A percentile compares a stretch with the other conserved stretches of the same genome.
Evolutionary conservation across 768 basidiomycete species (phyloP).

Genomic region (Kwoniella sp.): DNA sequence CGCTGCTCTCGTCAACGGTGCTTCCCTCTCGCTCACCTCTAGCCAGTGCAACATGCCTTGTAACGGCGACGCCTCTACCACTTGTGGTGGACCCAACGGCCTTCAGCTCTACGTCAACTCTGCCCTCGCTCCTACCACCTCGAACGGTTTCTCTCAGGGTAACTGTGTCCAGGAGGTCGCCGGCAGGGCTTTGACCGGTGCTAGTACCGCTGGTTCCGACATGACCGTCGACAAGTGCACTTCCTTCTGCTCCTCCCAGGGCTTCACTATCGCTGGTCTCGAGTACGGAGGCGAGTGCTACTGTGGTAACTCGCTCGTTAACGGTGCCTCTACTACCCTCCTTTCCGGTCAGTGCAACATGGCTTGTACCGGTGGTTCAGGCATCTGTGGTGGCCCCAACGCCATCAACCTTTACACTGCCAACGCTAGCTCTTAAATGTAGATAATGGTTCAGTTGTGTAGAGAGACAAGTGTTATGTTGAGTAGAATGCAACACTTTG

Average conservation of each 20-base stretch:
- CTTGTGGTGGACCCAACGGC: constrained; percentile 35
- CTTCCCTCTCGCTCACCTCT: constrained; percentile 28
- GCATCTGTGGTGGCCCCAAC: constrained; percentile 24
- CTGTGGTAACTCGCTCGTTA: constrained; percentile 38
- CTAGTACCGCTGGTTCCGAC: constrained; percentile 22
- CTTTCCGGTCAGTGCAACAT: constrained; percentile 34
- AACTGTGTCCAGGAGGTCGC: constrained; percentile 39
- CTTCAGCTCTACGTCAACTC: constrained; percentile 24
- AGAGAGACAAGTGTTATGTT: not conserved
- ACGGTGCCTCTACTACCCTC: constrained; percentile 30
- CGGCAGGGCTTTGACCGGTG: constrained; percentile 47
- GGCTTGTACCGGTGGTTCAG: constrained; percentile 37
- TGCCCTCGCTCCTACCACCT: constrained; percentile 8
- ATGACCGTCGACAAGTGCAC: constrained; percentile 43
- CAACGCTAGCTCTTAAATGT: not conserved
- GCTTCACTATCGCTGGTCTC: constrained; percentile 41
- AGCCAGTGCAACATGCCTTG: constrained; percentile 36
- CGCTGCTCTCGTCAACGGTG: constrained; percentile 26
- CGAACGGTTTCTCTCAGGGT: constrained; percentile 21
- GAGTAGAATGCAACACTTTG: constrained; percentile 1
- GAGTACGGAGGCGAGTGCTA: constrained; percentile 43
- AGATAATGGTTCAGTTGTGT: not conserved
- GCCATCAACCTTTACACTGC: constrained; percentile 21
- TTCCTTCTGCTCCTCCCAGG: constrained; percentile 31
- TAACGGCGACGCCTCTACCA: constrained; percentile 31